Evolutionary conservation across 2,329 filamentous ascomycete genomes (phyloP).

Genomic region (Verticillium nubilum): DNA sequence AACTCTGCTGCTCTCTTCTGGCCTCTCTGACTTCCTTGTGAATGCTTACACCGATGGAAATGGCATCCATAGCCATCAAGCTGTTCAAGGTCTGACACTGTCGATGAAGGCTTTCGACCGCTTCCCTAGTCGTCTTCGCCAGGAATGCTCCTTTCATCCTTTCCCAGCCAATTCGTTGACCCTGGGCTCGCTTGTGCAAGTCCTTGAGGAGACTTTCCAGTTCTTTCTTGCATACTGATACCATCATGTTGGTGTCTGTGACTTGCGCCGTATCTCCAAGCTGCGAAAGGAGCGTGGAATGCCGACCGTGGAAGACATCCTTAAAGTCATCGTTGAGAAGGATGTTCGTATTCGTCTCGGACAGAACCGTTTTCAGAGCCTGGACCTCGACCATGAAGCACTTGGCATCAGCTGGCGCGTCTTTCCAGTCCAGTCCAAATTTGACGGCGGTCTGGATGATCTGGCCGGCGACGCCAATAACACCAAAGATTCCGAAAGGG

Average conservation of each 20-base stretch:
- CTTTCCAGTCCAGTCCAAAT: constrained; percentile 10
- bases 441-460: not conserved
- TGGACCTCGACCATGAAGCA: constrained; percentile 7
- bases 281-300: constrained; percentile 12
- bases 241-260: not conserved
- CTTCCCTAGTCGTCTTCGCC: constrained; percentile 6
- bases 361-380: constrained; percentile 5
- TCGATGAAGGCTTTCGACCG: constrained; percentile 10
- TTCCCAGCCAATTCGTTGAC: constrained; percentile 10
- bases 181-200: not conserved
- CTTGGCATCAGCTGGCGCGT: constrained; percentile 6
- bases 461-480: constrained; percentile 8
- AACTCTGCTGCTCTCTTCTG: not conserved
- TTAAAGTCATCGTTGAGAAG: constrained; percentile 14
- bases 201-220: not conserved
- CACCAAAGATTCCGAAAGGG: constrained; percentile 8
- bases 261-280: not conserved
- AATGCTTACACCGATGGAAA: constrained; percentile 1
- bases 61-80: constrained; percentile 8
- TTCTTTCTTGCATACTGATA: not conserved
- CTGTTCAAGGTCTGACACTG: constrained; percentile 11
- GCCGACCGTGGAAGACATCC: constrained; percentile 13
- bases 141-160: constrained; percentile 10
- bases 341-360: constrained; percentile 6
- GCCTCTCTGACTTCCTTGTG: constrained; percentile 8